Percentiles rank a stretch among this genome's conserved stretches.
Evolutionary conservation across 1,284 basidiomycete genomes (phyloP).

Genomic region (Cerioporus squamosus): DNA sequence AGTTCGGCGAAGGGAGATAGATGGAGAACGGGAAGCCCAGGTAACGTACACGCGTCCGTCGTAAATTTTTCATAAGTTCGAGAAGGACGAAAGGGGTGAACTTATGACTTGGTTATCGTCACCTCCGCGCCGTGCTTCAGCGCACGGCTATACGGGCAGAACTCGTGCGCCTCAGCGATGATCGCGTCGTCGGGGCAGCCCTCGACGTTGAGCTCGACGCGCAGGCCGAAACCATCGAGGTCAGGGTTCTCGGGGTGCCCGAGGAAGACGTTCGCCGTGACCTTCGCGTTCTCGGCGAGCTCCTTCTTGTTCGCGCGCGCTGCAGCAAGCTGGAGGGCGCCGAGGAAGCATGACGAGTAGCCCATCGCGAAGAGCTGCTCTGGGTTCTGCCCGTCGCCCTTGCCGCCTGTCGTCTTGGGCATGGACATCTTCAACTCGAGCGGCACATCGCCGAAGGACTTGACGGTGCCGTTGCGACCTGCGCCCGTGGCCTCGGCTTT

Average conservation of each 20-base stretch:
- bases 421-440: constrained; percentile 40
- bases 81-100: background rate
- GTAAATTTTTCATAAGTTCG: too few relatives aligned
- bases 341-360: constrained; percentile 62
- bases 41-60: background rate
- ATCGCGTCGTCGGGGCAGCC: constrained; percentile 68
- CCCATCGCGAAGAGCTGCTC: constrained; percentile 49
- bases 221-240: constrained; percentile 63
- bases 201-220: constrained; percentile 68
- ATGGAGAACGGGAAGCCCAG: too few relatives aligned
- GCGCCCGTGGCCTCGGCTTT: constrained; percentile 40
- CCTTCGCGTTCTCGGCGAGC: constrained; percentile 57
- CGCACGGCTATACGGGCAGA: constrained; percentile 74
- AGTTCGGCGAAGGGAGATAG: background rate
- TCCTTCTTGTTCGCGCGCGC: constrained; percentile 57
- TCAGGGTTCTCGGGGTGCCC: constrained; percentile 54
- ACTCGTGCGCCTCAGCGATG: constrained; percentile 71
- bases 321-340: constrained; percentile 64
- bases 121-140: constrained; percentile 59
- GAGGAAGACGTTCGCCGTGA: constrained; percentile 62
- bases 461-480: constrained; percentile 42
- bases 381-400: constrained; percentile 46
- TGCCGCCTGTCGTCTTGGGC: constrained; percentile 43
- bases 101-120: constrained; percentile 42
- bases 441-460: constrained; percentile 36